These are phyloP conservation scores for Ophiostoma sp. DNA, from an alignment of 2,329 filamentous ascomycete species.

Conservation along the genomic window DNA sequence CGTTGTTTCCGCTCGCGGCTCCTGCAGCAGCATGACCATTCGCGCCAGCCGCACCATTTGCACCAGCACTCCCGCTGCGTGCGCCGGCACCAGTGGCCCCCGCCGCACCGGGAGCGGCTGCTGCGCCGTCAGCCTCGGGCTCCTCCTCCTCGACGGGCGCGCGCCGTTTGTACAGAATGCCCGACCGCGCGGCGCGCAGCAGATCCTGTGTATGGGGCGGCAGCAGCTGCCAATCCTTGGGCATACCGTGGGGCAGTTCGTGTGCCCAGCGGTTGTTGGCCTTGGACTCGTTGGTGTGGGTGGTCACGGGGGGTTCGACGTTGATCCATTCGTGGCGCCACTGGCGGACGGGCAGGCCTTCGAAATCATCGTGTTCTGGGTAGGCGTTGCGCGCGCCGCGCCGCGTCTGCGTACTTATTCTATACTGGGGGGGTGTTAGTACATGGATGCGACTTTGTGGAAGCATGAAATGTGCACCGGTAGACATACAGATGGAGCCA, in stretches of 20 bases:
- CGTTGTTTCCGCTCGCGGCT: background rate
- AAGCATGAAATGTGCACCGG: background rate
- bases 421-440: slow-evolving; percentile 25
- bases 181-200: slow-evolving; percentile 76
- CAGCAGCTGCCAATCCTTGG: slow-evolving; percentile 77
- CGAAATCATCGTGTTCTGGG: slow-evolving; percentile 62
- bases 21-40: background rate
- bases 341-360: slow-evolving; percentile 82
- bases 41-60: slow-evolving; percentile 28
- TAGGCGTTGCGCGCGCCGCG: slow-evolving; percentile 58
- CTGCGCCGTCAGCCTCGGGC: slow-evolving; percentile 46
- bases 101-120: background rate
- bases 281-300: slow-evolving; percentile 56
- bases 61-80: slow-evolving; percentile 27
- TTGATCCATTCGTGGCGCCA: slow-evolving; percentile 75
- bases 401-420: slow-evolving; percentile 47
- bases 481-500: slow-evolving; percentile 23
- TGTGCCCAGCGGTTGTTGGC: slow-evolving; percentile 69
- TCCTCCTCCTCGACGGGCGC: slow-evolving; percentile 63
- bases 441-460: background rate
- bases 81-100: background rate
- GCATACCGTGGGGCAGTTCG: slow-evolving; percentile 78
- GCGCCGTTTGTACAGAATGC: slow-evolving; percentile 71
- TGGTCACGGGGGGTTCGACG: slow-evolving; percentile 64
- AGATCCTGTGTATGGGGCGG: slow-evolving; percentile 79